Percentiles rank a stretch among this genome's conserved stretches.
phyloP scores from a whole-genome alignment of 306 rosid genomes.

The Medicago lupulina region DNA sequence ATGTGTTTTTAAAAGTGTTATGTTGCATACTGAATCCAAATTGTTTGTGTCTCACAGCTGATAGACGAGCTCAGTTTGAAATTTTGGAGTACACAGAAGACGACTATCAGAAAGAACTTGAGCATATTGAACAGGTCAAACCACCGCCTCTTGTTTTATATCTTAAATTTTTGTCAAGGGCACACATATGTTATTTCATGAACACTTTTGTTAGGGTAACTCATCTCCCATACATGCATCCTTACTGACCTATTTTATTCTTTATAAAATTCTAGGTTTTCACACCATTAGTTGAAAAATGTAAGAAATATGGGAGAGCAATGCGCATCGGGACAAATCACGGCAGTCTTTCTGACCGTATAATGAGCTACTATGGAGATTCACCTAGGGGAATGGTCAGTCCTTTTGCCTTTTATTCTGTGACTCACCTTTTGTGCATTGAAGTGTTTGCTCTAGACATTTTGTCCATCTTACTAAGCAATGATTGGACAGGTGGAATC shows the following conservation, averaged over 20 bases:
- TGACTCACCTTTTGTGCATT: conserved; percentile 24
- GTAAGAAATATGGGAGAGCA: conserved; percentile 98
- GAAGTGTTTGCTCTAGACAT: conserved; percentile 24
- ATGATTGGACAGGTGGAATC: conserved; percentile 87
- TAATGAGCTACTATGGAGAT: conserved; percentile 99
- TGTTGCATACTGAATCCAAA: conserved; percentile 38
- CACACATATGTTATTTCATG: too few relatives aligned
- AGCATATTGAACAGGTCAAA: conserved; percentile 90
- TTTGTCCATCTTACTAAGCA: conserved; percentile 28
- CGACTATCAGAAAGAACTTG: conserved; percentile 95
- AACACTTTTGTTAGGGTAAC: too few relatives aligned
- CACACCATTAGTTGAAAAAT: conserved; percentile 93
- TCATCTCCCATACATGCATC: too few relatives aligned
- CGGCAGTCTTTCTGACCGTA: conserved; percentile 99
- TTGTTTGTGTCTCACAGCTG: conserved; percentile 69
- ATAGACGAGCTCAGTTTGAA: conserved; percentile 98
- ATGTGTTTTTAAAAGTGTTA: neutral
- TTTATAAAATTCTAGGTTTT: conserved; percentile 64
- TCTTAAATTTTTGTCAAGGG: too few relatives aligned
- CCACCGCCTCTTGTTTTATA: neutral
- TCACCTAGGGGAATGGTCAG: conserved; percentile 99
- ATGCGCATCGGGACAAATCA: conserved; percentile 99
- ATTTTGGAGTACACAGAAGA: conserved; percentile 86
- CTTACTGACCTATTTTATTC: conserved; percentile 28
- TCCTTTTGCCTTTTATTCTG: conserved; percentile 36